Percentiles rank a stretch among this genome's conserved stretches.
Conservation (phyloP, 495 filamentous ascomycete genomes). For the Aspergillus avenaceus region DNA sequence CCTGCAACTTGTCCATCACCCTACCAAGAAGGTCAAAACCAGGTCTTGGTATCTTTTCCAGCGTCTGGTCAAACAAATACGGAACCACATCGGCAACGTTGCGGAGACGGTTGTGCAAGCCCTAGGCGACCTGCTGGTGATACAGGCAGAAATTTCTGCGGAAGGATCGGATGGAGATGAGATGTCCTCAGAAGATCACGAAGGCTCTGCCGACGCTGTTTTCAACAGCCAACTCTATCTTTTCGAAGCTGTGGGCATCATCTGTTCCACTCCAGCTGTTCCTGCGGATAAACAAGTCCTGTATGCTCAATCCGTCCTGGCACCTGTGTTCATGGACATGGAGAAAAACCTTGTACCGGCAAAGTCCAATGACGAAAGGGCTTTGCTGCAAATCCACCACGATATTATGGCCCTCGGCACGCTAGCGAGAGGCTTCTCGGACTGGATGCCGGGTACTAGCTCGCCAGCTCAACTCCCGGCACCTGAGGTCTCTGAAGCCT, state of each 20-base stretch:
- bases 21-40: constrained; percentile 75
- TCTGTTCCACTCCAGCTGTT: constrained; percentile 73
- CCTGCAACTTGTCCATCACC: constrained; percentile 81
- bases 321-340: constrained; percentile 81
- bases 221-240: constrained; percentile 90
- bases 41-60: constrained; percentile 97
- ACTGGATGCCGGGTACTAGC: constrained; percentile 67
- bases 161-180: constrained; percentile 78
- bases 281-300: constrained; percentile 76
- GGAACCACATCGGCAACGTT: constrained; percentile 78
- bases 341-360: constrained; percentile 69
- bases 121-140: constrained; percentile 81
- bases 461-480: constrained; percentile 50
- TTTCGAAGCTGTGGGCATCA: constrained; percentile 89
- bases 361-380: constrained; percentile 73
- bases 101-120: constrained; percentile 85
- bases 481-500: constrained; percentile 72
- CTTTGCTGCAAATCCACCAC: constrained; percentile 86
- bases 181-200: constrained; percentile 87
- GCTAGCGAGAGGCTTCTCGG: constrained; percentile 82
- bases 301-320: constrained; percentile 80
- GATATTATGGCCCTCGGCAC: constrained; percentile 94
- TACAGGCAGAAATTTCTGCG: constrained; percentile 79
- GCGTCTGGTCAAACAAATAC: constrained; percentile 84
- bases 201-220: constrained; percentile 78